Evolutionary conservation across 805 yeast species (phyloP).

Genomic region (Yamadazyma sp.): DNA sequence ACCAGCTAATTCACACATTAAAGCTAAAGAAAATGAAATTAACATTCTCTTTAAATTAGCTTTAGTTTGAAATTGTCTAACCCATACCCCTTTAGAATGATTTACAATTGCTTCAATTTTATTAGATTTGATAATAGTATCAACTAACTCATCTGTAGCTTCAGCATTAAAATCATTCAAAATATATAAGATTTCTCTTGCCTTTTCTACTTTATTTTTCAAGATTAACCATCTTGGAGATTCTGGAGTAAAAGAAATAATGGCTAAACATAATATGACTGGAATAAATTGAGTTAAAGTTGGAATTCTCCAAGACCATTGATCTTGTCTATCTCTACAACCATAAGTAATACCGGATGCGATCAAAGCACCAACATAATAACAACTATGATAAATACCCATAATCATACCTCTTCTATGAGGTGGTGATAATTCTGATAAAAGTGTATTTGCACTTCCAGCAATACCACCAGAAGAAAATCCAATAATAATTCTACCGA

Average conservation of each 20-base stretch:
- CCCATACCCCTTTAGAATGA: background rate
- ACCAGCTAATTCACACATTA: conserved; percentile 33
- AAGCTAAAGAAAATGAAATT: conserved; percentile 7
- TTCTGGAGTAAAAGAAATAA: conserved; percentile 44
- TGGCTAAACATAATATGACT: conserved; percentile 31
- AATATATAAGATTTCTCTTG: conserved; percentile 14
- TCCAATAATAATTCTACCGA: conserved; percentile 46
- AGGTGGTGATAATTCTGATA: conserved; percentile 50
- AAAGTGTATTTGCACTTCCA: conserved; percentile 42
- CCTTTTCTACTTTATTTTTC: conserved; percentile 26
- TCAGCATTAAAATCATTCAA: conserved; percentile 3
- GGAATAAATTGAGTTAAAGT: conserved; percentile 49
- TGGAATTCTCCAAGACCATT: conserved; percentile 49
- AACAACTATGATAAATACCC: conserved; percentile 44
- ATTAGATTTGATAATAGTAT: conserved; percentile 32
- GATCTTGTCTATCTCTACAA: conserved; percentile 13
- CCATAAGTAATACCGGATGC: conserved; percentile 37
- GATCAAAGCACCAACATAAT: conserved; percentile 49
- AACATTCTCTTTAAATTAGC: conserved; percentile 11
- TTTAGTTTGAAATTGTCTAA: conserved; percentile 8
- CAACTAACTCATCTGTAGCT: background rate
- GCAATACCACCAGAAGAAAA: conserved; percentile 38
- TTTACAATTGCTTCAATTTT: conserved; percentile 43
- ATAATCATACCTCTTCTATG: conserved; percentile 36
- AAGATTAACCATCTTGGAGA: conserved; percentile 45